Base-by-base conservation (phyloP, 1,284 basidiomycete species). In the Ganoderma lingzhi region DNA sequence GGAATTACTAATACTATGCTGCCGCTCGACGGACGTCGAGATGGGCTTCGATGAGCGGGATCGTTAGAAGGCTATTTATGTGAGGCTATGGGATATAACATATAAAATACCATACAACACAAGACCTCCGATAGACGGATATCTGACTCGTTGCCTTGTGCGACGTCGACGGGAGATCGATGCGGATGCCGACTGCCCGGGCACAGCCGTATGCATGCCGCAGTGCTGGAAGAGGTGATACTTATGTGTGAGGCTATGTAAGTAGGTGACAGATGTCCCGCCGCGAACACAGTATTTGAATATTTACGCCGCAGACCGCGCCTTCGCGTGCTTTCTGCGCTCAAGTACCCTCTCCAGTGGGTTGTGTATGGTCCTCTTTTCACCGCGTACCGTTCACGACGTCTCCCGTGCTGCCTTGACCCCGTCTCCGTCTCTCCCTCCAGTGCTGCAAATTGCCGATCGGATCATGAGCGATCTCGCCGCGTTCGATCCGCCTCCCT, bases 401-500 rank as follows among this genome's bases (percentile, higher is more conserved):
- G 30, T 59, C 56, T 39, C 14, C 14, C n/a, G n/a, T 42, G 3
- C 59, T 17, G 12, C 44, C 23, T 19, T 42, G 41, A 44, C 15
- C 55, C 55, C 30, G 14, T 15, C 6, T 30, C 30, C 32, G 28
- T 23, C 23, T 9, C 32, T 17, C 23, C 23, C 15, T 17, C n/a
- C 39, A 6, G 37, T 59, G 56, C 35, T 32, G 30, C 55, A 32
- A 32, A 12, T 42, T 61, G 23, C 23, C 59, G 39, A 42, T 23
- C 10, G 6, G 41, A 23, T 61, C 35, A 72, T 72, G 71, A 61
- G 64, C 23, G 45, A 64, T 39, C 58, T 72, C 23, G 23, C 59
- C 37, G 48, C 60, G 17, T 71, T 71, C 58, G 72, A 75, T 32
- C 23, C 70, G 55, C 69, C 76, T 58, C 67, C 75, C 73, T 69